Evolutionary conservation across 2,329 filamentous ascomycete species (phyloP).

Genomic region (Paecilomyces niveus): DNA sequence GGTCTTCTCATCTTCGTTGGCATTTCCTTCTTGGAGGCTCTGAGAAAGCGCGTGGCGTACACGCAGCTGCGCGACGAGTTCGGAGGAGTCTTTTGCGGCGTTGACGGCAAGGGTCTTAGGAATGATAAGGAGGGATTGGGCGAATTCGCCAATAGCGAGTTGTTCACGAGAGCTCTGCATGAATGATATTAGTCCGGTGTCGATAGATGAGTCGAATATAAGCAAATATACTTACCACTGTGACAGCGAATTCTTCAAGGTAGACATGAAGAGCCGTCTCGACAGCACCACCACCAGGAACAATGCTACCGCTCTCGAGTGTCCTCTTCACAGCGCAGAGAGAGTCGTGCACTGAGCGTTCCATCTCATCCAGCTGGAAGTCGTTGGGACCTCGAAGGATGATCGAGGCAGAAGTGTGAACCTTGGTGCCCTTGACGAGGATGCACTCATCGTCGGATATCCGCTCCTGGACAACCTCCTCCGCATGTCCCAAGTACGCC

Average conservation of each 20-base stretch:
- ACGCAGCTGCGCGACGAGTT: constrained; percentile 90
- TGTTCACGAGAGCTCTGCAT: constrained; percentile 78
- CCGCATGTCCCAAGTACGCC: constrained; percentile 80
- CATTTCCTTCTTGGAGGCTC: constrained; percentile 76
- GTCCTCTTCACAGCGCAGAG: constrained; percentile 96
- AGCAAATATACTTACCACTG: constrained; percentile 57
- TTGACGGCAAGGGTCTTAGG: constrained; percentile 97
- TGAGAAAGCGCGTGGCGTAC: constrained; percentile 92
- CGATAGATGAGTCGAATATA: not conserved
- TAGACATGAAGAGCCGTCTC: constrained; percentile 99
- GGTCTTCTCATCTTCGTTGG: constrained; percentile 73
- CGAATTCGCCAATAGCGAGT: constrained; percentile 95
- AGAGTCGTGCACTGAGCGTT: constrained; percentile 95
- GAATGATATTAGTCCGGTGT: not conserved
- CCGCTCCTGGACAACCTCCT: constrained; percentile 95
- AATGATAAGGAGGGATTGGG: constrained; percentile 85
- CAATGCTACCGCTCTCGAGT: constrained; percentile 91
- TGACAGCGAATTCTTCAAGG: constrained; percentile 96
- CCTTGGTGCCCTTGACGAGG: constrained; percentile 89
- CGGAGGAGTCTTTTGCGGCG: constrained; percentile 90
- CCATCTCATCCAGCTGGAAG: constrained; percentile 97
- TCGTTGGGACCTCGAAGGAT: constrained; percentile 95
- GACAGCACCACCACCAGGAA: constrained; percentile 91
- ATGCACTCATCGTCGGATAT: constrained; percentile 99
- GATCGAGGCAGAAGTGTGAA: constrained; percentile 87